Conservation (phyloP, 75 land plant species). For the Adiantum capillusveneris region DNA sequence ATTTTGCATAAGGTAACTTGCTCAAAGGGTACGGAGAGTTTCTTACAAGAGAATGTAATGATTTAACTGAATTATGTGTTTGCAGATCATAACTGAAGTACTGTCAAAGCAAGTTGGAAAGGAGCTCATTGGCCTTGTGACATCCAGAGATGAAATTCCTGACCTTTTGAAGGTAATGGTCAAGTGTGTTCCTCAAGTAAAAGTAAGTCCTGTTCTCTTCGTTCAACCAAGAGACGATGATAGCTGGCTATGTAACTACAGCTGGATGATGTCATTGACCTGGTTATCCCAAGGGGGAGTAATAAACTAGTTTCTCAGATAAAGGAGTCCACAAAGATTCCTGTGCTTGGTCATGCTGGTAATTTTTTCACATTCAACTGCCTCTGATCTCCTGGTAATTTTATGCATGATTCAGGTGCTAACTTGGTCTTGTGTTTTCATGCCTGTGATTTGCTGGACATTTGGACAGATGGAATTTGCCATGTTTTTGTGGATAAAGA, state of each 20-base stretch:
- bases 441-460: background rate
- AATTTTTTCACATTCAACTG: conserved; percentile 1
- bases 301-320: conserved; percentile 88
- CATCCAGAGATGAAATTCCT: conserved; percentile 33
- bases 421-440: background rate
- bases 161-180: conserved; percentile 30
- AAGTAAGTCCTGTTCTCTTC: too few species aligned
- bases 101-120: conserved; percentile 22
- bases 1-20: conserved; percentile 73
- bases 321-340: conserved; percentile 82
- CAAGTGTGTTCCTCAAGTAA: background rate
- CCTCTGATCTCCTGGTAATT: too few species aligned
- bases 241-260: background rate
- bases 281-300: conserved; percentile 97
- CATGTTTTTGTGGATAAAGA: conserved; percentile 34
- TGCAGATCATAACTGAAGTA: conserved; percentile 50
- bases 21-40: background rate
- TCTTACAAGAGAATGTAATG: conserved; percentile 12
- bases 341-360: conserved; percentile 99
- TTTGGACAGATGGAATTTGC: conserved; percentile 28
- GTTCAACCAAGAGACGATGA: too few species aligned
- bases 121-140: conserved; percentile 30
- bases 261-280: conserved; percentile 90
- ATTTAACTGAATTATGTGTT: conserved; percentile 2
- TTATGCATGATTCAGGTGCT: background rate